A percentile compares a stretch with the other conserved stretches of the same genome.
Evolutionary conservation across 768 basidiomycete genomes (phyloP).

Genomic region (Auricularia sp.): DNA sequence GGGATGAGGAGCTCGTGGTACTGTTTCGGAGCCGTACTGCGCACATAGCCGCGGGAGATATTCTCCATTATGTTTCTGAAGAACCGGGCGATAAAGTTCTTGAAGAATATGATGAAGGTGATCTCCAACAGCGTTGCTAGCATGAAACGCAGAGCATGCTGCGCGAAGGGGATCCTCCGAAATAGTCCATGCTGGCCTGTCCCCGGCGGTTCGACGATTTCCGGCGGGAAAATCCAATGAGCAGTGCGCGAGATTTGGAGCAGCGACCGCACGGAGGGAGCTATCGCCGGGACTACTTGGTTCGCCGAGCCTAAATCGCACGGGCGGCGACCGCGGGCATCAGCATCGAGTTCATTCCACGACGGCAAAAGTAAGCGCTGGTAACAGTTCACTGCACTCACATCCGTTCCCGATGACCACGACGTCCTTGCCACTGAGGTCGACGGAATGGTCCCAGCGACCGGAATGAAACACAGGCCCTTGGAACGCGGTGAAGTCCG

Average conservation of each 20-base stretch:
- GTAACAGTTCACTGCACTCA: neutral
- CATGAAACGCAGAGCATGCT: neutral
- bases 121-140: neutral
- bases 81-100: neutral
- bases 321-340: neutral
- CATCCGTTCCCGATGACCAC: constrained; percentile 18
- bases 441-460: constrained; percentile 10
- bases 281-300: constrained; percentile 14
- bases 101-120: constrained; percentile 1
- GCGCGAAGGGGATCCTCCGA: constrained; percentile 7
- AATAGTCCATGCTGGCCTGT: too few relatives aligned
- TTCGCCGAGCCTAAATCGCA: constrained; percentile 6
- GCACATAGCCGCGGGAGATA: constrained; percentile 6
- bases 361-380: too few relatives aligned
- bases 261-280: constrained; percentile 5
- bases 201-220: neutral
- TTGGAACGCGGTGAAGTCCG: constrained; percentile 9
- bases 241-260: constrained; percentile 13
- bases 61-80: neutral
- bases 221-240: constrained; percentile 11
- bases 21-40: constrained; percentile 10
- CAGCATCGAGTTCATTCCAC: too few relatives aligned
- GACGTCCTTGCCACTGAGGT: constrained; percentile 13
- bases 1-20: constrained; percentile 14
- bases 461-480: constrained; percentile 15